Conservation (phyloP, 1,139 yeast genomes). For the Pichia terricola region DNA sequence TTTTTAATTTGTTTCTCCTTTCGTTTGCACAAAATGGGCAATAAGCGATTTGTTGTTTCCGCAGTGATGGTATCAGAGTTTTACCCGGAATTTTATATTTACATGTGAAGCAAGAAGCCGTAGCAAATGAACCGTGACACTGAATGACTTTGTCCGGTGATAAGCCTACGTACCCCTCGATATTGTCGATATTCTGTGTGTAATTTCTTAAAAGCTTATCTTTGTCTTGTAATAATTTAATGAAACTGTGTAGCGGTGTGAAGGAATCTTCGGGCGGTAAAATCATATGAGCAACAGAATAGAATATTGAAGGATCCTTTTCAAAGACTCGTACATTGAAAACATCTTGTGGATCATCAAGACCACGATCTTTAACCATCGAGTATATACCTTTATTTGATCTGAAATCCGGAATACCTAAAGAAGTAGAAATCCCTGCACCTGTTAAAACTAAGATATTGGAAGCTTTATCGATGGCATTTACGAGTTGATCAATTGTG, state of each 20-base stretch:
- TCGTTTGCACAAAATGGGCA: conserved; percentile 59
- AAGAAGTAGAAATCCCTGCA: conserved; percentile 90
- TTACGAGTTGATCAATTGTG: not conserved
- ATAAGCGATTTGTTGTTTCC: conserved; percentile 51
- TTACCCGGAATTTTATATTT: conserved; percentile 60
- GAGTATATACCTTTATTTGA: conserved; percentile 84
- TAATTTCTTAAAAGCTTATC: conserved; percentile 78
- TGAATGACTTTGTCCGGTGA: conserved; percentile 64
- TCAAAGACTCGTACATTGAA: conserved; percentile 69
- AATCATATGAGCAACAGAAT: conserved; percentile 80
- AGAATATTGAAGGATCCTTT: conserved; percentile 75
- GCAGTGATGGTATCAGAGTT: conserved; percentile 51
- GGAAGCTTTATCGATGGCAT: too few relatives aligned
- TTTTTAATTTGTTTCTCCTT: conserved; percentile 27
- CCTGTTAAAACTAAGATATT: conserved; percentile 81
- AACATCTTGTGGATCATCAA: conserved; percentile 90
- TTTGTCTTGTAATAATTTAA: conserved; percentile 63
- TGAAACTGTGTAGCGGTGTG: conserved; percentile 83
- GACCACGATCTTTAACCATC: conserved; percentile 57
- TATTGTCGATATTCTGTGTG: conserved; percentile 90
- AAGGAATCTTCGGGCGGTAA: conserved; percentile 67
- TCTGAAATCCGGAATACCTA: conserved; percentile 94
- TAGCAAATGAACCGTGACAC: conserved; percentile 94
- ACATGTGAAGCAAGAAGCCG: conserved; percentile 83
- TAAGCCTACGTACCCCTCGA: conserved; percentile 81